Percentiles rank a stretch among this genome's conserved stretches.
Evolutionary conservation across 768 basidiomycete species (phyloP).

Genomic region (Auriscalpium vulgare): DNA sequence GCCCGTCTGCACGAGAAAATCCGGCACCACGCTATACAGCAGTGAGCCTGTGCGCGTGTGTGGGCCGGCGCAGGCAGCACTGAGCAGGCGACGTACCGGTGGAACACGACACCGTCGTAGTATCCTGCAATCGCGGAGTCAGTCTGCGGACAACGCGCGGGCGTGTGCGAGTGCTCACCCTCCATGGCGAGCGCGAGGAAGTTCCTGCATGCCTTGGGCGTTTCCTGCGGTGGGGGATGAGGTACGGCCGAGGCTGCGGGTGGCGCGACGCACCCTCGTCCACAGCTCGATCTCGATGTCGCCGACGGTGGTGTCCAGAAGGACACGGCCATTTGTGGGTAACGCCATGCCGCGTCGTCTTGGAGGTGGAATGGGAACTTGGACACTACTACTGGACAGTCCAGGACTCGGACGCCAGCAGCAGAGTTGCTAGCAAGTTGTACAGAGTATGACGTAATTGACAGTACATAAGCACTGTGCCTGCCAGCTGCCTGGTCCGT

Average conservation of each 20-base stretch:
- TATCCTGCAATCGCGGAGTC: slow-evolving; percentile 50
- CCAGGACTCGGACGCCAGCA: too few species aligned
- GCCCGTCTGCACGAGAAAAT: slow-evolving; percentile 92
- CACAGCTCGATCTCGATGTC: slow-evolving; percentile 88
- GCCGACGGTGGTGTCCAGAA: slow-evolving; percentile 83
- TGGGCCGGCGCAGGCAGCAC: background rate
- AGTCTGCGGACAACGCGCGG: background rate
- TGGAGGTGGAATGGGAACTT: too few species aligned
- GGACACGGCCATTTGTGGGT: slow-evolving; percentile 79
- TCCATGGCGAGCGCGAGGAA: slow-evolving; percentile 85
- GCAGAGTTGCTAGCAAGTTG: too few species aligned
- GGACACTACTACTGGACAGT: too few species aligned
- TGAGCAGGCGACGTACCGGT: slow-evolving; percentile 51
- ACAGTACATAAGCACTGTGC: too few species aligned
- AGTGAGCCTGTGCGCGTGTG: background rate
- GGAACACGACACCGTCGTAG: slow-evolving; percentile 93
- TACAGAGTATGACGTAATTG: too few species aligned
- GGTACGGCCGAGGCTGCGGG: background rate
- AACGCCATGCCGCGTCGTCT: slow-evolving; percentile 49
- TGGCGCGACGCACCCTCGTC: slow-evolving; percentile 57
- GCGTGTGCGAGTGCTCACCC: slow-evolving; percentile 43
- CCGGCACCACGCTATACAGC: slow-evolving; percentile 63
- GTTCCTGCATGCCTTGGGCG: slow-evolving; percentile 90
- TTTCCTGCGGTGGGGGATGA: slow-evolving; percentile 47
- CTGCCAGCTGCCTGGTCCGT: too few species aligned